A percentile compares a stretch with the other conserved stretches of the same genome.
Evolutionary conservation across 208 protist species (phyloP).

Genomic region (Trypanosoma scelopori): DNA sequence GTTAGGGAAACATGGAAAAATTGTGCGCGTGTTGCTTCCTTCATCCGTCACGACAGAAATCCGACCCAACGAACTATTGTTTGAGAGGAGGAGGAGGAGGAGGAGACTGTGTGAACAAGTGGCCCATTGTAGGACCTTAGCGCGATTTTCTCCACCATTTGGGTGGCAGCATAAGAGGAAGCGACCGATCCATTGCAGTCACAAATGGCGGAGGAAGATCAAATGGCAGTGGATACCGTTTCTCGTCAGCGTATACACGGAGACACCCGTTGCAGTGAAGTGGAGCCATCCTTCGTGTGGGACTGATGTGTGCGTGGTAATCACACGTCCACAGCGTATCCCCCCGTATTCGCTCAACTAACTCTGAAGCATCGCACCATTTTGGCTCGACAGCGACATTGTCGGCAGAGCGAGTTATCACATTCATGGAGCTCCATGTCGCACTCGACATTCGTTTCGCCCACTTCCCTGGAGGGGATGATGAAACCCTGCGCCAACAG

Average conservation of each 20-base stretch:
- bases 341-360: not conserved
- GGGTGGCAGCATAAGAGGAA: not conserved
- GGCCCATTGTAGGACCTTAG: not conserved
- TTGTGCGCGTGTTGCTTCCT: too few species aligned
- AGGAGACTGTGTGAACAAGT: not conserved
- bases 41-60: too few species aligned
- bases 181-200: not conserved
- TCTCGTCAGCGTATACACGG: not conserved
- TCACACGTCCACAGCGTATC: not conserved
- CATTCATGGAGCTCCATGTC: too few species aligned
- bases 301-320: conserved; percentile 1
- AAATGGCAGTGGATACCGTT: too few species aligned
- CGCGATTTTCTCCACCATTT: not conserved
- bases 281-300: not conserved
- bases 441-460: too few species aligned
- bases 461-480: too few species aligned
- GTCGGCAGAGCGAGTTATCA: too few species aligned
- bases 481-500: not conserved
- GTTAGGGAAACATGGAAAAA: too few species aligned
- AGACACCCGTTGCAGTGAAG: conserved; percentile 2
- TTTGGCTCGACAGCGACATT: too few species aligned
- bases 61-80: too few species aligned
- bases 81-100: not conserved
- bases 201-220: not conserved
- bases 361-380: too few species aligned